Base-by-base conservation (phyloP, 495 filamentous ascomycete species). In the Podospora tetraspora region DNA sequence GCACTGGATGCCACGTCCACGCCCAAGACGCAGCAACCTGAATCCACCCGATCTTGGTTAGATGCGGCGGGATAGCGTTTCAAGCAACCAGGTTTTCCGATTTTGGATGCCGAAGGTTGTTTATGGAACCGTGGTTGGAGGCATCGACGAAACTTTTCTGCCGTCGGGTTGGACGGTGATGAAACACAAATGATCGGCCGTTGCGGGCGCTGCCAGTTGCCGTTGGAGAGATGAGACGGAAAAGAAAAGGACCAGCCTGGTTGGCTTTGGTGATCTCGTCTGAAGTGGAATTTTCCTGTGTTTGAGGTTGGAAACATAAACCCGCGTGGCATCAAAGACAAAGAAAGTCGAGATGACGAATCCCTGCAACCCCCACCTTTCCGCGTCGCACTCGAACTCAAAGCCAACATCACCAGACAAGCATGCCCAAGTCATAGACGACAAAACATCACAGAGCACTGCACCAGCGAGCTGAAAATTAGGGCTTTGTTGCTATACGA, bases 111-210 rank as follows among this genome's bases (percentile, higher is more conserved):
- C 63, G 52, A 16, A 10, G 23, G 56, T 8, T 59, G 63, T 62
- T 27, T 62, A 25, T 27, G 43, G 19, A 21, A 34, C 27, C 19
- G 57, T 27, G 24, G 57, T 34, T 24, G 12, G 32, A 30, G 23
- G 62, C 32, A 64, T 64, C 43, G 32, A 56, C 30, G 30, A 64
- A 56, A 64, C 32, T 64, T 64, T 64, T 64, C 57, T 57, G 19
- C n/a, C 32, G 32, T 52, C 24, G 24, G 37, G 21, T 11, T 52
- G 5, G 43, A 52, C 19, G 6, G 16, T 8, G 6, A 52, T 52
- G 43, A 52, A 52, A 52, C 43, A 19, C 6, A n/a, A 7, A 52
- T 27, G 43, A 52, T 52, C 43, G 16, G 13, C 11, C 11, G 32
- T 12, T 34, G 32, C 32, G 13, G 4, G 11, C 13, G 43, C 6